Evolutionary conservation across 306 rosid genomes (phyloP).

Genomic region (Prunus salicina): DNA sequence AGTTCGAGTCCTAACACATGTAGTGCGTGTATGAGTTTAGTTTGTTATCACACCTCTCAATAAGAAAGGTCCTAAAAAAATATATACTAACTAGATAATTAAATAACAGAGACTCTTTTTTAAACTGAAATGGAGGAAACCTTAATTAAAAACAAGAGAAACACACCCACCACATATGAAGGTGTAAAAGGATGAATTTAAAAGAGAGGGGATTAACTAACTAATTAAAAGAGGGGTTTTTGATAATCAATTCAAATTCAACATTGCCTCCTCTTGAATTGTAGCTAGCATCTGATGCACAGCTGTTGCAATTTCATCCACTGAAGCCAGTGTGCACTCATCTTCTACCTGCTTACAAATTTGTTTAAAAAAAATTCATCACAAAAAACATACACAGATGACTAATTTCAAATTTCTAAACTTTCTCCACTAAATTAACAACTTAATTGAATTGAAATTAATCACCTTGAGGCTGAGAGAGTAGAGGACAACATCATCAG

Average conservation of each 20-base stretch:
- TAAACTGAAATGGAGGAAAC: neutral
- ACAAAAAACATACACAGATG: neutral
- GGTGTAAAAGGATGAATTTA: neutral
- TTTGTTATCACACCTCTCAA: too few species aligned
- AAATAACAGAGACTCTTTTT: neutral
- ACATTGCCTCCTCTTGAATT: constrained; percentile 69
- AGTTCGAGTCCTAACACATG: too few species aligned
- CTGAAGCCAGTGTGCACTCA: constrained; percentile 76
- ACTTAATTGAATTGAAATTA: neutral
- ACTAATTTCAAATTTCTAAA: neutral
- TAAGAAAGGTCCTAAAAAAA: too few species aligned
- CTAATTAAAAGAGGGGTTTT: neutral
- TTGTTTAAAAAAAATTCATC: neutral
- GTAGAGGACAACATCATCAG: constrained; percentile 57
- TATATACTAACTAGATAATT: too few species aligned
- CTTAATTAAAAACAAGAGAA: neutral
- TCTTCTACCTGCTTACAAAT: constrained; percentile 66
- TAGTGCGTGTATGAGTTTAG: too few species aligned
- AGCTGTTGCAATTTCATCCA: constrained; percentile 86
- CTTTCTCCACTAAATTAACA: neutral
- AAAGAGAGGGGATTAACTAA: neutral
- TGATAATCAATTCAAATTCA: constrained; percentile 21
- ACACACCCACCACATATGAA: neutral
- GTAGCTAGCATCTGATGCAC: constrained; percentile 60
- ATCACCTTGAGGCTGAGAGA: constrained; percentile 76